Percentiles rank a stretch among this genome's conserved stretches.
These are phyloP conservation scores for Trichosporon coremiiforme DNA, from an alignment of 1,284 basidiomycete genomes.

Conservation along the genomic window DNA sequence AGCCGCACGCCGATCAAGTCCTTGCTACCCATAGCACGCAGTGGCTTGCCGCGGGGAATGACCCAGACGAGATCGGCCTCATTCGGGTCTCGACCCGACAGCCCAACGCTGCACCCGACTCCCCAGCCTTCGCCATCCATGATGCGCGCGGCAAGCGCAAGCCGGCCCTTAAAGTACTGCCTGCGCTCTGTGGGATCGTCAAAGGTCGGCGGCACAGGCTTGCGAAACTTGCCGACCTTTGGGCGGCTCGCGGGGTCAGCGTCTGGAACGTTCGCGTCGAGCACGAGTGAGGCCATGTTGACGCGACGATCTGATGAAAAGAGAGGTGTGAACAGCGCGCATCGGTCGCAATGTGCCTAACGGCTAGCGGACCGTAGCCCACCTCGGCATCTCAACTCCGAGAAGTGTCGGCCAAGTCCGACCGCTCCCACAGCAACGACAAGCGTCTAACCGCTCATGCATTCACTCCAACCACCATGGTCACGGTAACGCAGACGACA, in stretches of 20 bases:
- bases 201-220: constrained; percentile 36
- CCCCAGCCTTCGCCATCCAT: constrained; percentile 39
- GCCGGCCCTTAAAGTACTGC: constrained; percentile 33
- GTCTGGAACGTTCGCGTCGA: constrained; percentile 1
- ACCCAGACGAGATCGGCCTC: constrained; percentile 34
- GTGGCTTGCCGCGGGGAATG: constrained; percentile 34
- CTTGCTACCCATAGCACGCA: constrained; percentile 28
- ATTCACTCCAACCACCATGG: background rate
- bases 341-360: background rate
- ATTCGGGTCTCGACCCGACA: constrained; percentile 35
- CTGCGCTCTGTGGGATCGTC: constrained; percentile 27
- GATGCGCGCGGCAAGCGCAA: constrained; percentile 38
- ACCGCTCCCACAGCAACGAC: background rate
- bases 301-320: too few species aligned
- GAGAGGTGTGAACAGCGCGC: background rate
- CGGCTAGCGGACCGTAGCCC: background rate
- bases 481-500: constrained; percentile 9
- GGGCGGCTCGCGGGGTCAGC: constrained; percentile 16
- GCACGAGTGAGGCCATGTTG: constrained; percentile 6
- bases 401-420: constrained; percentile 8
- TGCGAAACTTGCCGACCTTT: constrained; percentile 31
- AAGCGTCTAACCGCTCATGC: background rate
- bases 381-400: constrained; percentile 12
- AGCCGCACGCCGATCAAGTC: constrained; percentile 34
- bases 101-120: constrained; percentile 33